Percentiles rank a stretch among this genome's conserved stretches.
These are phyloP conservation scores for Coemansia sp. DNA, from an alignment of 192 early-diverging fungal species.

Conservation along the genomic window DNA sequence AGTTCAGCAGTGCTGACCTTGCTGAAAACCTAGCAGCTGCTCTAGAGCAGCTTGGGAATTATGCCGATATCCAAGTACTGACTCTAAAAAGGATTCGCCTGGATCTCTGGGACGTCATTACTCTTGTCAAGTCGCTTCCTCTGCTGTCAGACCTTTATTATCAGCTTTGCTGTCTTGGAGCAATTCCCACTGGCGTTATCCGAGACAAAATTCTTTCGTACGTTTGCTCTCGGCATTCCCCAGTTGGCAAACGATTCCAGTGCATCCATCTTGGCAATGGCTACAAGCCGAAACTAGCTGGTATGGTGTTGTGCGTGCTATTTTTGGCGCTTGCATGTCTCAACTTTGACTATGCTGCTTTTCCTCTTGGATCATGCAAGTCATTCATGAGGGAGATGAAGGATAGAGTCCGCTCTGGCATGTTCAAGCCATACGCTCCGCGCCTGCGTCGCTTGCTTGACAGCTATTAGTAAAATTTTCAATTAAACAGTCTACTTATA, in stretches of 20 bases:
- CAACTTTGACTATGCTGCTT: not conserved
- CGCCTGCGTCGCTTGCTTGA: too few relatives aligned
- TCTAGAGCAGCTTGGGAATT: not conserved
- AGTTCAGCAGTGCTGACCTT: not conserved
- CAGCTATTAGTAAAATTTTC: too few relatives aligned
- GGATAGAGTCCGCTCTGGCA: too few relatives aligned
- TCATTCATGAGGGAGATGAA: too few relatives aligned
- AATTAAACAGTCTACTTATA: too few relatives aligned
- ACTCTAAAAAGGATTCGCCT: not conserved
- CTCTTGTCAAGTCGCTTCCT: not conserved
- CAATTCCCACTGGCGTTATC: not conserved
- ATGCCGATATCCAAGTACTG: not conserved
- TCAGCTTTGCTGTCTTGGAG: not conserved
- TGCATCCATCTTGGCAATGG: not conserved
- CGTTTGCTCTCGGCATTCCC: not conserved
- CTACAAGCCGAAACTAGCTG: too few relatives aligned
- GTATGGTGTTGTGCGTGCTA: not conserved
- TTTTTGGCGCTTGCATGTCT: not conserved
- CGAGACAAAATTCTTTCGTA: not conserved
- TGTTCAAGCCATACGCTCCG: too few relatives aligned
- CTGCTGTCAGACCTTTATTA: not conserved
- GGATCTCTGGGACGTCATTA: not conserved
- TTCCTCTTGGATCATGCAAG: too few relatives aligned
- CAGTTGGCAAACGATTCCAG: not conserved
- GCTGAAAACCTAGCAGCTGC: not conserved